These are phyloP conservation scores for Peziza echinospora DNA, from an alignment of 495 filamentous ascomycete genomes.

Conservation along the genomic window DNA sequence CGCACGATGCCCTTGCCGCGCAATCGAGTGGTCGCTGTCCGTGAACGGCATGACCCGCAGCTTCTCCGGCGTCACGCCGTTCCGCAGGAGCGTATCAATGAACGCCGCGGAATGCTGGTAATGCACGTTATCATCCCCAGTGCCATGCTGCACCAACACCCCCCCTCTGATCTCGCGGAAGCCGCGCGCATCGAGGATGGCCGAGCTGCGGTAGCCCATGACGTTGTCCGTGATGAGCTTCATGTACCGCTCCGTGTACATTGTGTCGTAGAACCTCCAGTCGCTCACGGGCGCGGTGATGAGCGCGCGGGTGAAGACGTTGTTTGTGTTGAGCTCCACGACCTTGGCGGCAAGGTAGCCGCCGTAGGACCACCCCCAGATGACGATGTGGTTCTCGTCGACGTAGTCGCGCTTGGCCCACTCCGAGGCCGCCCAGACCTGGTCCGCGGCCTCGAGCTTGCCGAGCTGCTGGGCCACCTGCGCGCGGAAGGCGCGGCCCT, in stretches of 20 bases:
- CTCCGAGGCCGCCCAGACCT: slow-evolving; percentile 32
- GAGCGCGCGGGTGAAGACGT: slow-evolving; percentile 30
- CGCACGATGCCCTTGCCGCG: slow-evolving; percentile 23
- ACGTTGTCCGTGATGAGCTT: slow-evolving; percentile 29
- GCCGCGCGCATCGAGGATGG: slow-evolving; percentile 24
- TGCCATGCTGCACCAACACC: slow-evolving; percentile 33
- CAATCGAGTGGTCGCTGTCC: slow-evolving; percentile 32
- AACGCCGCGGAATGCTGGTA: slow-evolving; percentile 34
- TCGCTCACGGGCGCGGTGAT: slow-evolving; percentile 34
- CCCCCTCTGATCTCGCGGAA: slow-evolving; percentile 32
- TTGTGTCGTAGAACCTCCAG: slow-evolving; percentile 40
- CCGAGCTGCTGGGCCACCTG: slow-evolving; percentile 29
- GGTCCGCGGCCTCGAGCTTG: slow-evolving; percentile 32
- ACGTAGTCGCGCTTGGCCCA: slow-evolving; percentile 26
- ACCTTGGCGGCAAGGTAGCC: slow-evolving; percentile 37
- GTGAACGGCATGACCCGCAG: slow-evolving; percentile 31
- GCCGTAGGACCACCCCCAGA: slow-evolving; percentile 39
- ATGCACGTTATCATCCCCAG: slow-evolving; percentile 39
- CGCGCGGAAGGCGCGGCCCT: slow-evolving; percentile 30
- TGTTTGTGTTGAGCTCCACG: slow-evolving; percentile 27
- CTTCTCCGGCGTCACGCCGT: slow-evolving; percentile 29
- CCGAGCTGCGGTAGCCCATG: slow-evolving; percentile 27
- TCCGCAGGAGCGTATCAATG: slow-evolving; percentile 29
- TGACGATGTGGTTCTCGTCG: slow-evolving; percentile 29
- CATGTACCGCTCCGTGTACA: slow-evolving; percentile 47